These are phyloP conservation scores for Tricholoma sp. DNA, from an alignment of 768 basidiomycete species.

Conservation along the genomic window DNA sequence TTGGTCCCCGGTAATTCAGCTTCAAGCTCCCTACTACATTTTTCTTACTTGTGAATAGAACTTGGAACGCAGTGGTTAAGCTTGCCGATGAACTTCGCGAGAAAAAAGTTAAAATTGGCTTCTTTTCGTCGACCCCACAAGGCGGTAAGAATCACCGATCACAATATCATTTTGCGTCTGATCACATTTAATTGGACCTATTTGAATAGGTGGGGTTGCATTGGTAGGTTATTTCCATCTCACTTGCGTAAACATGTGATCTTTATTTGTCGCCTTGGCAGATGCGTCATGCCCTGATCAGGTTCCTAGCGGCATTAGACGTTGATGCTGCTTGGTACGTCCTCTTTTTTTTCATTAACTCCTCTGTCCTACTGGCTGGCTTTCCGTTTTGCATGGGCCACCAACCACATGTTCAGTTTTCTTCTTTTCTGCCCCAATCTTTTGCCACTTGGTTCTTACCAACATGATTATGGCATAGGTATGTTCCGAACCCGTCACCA, in stretches of 20 bases:
- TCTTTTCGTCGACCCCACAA: conserved; percentile 95
- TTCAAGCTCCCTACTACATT: neutral
- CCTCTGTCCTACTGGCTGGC: conserved; percentile 1
- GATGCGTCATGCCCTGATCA: conserved; percentile 93
- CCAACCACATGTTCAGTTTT: conserved; percentile 5
- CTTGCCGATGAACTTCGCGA: conserved; percentile 81
- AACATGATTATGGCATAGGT: conserved; percentile 38
- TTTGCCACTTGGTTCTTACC: conserved; percentile 3
- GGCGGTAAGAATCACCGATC: conserved; percentile 52
- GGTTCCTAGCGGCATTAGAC: conserved; percentile 75
- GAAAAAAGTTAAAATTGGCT: conserved; percentile 85
- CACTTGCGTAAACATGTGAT: conserved; percentile 10
- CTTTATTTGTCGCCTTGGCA: conserved; percentile 28
- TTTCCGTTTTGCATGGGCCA: neutral
- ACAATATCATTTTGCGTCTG: conserved; percentile 8
- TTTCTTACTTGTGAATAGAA: conserved; percentile 28
- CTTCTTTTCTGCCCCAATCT: neutral
- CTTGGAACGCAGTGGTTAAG: conserved; percentile 79
- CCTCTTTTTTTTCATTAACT: conserved; percentile 17
- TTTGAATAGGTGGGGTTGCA: conserved; percentile 76
- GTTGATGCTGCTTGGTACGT: conserved; percentile 81
- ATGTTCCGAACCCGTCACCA: conserved; percentile 85
- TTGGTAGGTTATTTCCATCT: conserved; percentile 50
- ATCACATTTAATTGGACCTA: conserved; percentile 10
- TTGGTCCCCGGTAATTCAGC: conserved; percentile 46